Conservation (phyloP, 73 alveolate species). For the Paramecium primaurelia region DNA sequence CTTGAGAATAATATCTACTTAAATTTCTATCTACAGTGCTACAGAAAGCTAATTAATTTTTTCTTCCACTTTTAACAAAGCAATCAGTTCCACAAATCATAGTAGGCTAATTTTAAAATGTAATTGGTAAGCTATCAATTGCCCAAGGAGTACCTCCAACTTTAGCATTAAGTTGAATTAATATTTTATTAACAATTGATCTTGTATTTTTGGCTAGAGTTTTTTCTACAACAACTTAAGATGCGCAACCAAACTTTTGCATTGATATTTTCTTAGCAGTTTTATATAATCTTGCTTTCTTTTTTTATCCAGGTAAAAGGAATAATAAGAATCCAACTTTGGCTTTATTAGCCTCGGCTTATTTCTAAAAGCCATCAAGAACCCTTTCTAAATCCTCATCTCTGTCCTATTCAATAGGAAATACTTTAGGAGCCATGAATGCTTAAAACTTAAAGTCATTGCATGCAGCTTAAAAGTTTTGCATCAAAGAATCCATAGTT, state of each 20-base stretch:
- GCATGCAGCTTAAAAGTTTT: conserved; percentile 32
- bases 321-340: conserved; percentile 14
- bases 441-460: conserved; percentile 31
- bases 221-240: conserved; percentile 36
- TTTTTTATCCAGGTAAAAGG: conserved; percentile 30
- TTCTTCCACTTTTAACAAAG: conserved; percentile 68
- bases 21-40: conserved; percentile 70
- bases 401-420: background rate
- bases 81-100: conserved; percentile 86
- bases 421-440: background rate
- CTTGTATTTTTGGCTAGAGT: conserved; percentile 62
- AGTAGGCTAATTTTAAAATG: conserved; percentile 76
- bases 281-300: conserved; percentile 27
- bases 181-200: conserved; percentile 86
- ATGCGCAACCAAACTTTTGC: background rate
- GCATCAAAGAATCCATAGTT: conserved; percentile 13
- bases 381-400: background rate
- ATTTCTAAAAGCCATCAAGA: background rate
- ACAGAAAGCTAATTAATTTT: conserved; percentile 68
- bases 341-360: background rate
- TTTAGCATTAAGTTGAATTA: conserved; percentile 93
- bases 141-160: conserved; percentile 97
- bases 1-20: conserved; percentile 67
- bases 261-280: conserved; percentile 5
- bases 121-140: conserved; percentile 77